Evolutionary conservation across 306 rosid genomes (phyloP), one percentile per base, ranked within the genome.

Genomic region (Acacia confusa): DNA sequence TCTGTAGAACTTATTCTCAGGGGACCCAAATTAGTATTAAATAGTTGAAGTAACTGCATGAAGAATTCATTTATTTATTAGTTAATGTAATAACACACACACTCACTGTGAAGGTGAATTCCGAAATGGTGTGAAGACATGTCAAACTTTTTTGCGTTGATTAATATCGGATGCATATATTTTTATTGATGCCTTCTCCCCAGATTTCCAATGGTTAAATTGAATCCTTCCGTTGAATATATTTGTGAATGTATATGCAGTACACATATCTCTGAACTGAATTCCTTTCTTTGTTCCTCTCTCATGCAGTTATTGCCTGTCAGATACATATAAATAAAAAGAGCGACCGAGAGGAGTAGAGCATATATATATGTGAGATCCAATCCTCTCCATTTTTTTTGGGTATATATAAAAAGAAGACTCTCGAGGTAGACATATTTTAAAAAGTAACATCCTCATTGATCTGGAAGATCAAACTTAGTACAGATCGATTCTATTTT

Each of bases 291-390:
- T 73, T 74, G n/a, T 27, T 60, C 43, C 78, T 76, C 40, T 84
- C 43, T 84, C 79, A 43, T 70, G 83, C 92, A 90, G 90, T 87
- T 87, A 69, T 71, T 85, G 63, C 83, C 75, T 32, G 53, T 60
- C 53, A 77, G 82, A 80, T 77, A 80, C 82, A 82, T 78, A 72
- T 78, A 82, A 71, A 82, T 77, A 72, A 76, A 45, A 7, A 84
- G 73, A 74, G 69, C 60, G 73, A 65, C 68, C 52, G 69, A 72
- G 72, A 68, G 72, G 27, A 36, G 50, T 60, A 74, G 71, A 55
- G 60, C 85, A 73, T 61, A 79, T 28, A 73, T 61, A 79, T 28
- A 76, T 75, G 53, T 61, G 83, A 71, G 79, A 78, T 85, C 82
- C 72, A 87, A 68, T 70, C 82, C 75, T 80, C 55, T 80, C 55